Conservation (phyloP, 1,139 yeast species). For the Blastobotrys illinoisensis region DNA sequence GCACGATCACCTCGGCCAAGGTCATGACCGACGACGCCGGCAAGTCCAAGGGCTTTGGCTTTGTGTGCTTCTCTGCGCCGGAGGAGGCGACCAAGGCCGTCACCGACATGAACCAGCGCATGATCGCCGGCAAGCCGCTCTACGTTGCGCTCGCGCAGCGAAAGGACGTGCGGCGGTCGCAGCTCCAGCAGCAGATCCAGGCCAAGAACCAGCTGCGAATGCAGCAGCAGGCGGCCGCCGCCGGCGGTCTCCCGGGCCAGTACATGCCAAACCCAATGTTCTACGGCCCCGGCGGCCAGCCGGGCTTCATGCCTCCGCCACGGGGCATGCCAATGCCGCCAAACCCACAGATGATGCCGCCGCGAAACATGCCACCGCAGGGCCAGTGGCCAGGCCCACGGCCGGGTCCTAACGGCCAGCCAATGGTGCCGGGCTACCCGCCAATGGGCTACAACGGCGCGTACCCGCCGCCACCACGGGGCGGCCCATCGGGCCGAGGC, state of each 20-base stretch:
- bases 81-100: constrained; percentile 99
- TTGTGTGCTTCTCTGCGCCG: constrained; percentile 95
- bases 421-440: constrained; percentile 53
- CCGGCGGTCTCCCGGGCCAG: constrained; percentile 89
- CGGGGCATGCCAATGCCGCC: constrained; percentile 81
- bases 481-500: constrained; percentile 17
- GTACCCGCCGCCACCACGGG: constrained; percentile 33
- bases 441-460: constrained; percentile 69
- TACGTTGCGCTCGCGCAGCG: constrained; percentile 99
- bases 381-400: constrained; percentile 22
- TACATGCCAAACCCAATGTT: constrained; percentile 88
- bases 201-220: constrained; percentile 98
- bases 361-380: constrained; percentile 35
- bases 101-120: constrained; percentile 97
- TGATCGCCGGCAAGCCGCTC: constrained; percentile 92
- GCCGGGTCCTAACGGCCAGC: constrained; percentile 27
- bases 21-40: constrained; percentile 95
- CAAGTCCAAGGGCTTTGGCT: constrained; percentile 97
- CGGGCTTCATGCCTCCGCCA: constrained; percentile 70
- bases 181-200: constrained; percentile 95
- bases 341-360: constrained; percentile 73
- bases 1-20: constrained; percentile 92
- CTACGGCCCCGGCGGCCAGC: constrained; percentile 70
- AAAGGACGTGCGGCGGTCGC: constrained; percentile 96
- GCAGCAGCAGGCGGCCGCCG: constrained; percentile 77